phyloP scores from a whole-genome alignment of 495 filamentous ascomycete species.

The Chaetomium fimeti region DNA sequence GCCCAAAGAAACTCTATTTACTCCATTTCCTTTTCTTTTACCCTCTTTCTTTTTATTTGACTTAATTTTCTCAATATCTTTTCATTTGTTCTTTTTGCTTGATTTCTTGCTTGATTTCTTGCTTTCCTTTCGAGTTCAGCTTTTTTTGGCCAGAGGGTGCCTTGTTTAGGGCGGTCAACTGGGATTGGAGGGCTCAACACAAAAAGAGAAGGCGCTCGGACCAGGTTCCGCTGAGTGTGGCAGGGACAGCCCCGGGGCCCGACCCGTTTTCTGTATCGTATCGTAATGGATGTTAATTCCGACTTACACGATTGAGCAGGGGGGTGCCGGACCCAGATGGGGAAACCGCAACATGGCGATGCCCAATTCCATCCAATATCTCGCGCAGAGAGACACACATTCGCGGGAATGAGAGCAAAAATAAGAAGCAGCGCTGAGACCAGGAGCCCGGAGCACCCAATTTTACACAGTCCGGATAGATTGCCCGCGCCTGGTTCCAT shows the following conservation, averaged over 20 bases:
- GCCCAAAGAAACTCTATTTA: no score
- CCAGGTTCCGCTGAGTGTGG: background rate
- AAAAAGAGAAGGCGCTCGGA: slow-evolving; percentile 14
- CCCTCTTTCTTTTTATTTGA: no score
- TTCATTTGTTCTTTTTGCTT: no score
- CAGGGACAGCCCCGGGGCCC: background rate
- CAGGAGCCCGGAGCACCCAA: slow-evolving; percentile 29
- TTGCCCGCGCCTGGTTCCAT: slow-evolving; percentile 23
- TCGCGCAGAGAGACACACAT: slow-evolving; percentile 6
- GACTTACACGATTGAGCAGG: slow-evolving; percentile 16
- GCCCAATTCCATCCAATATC: slow-evolving; percentile 3
- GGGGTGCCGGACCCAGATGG: slow-evolving; percentile 24
- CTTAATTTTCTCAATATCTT: no score
- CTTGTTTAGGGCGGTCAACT: background rate
- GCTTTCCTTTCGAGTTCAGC: no score
- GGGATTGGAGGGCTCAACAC: slow-evolving; percentile 9
- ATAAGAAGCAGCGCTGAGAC: slow-evolving; percentile 1
- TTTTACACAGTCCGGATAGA: slow-evolving; percentile 30
- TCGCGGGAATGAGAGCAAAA: slow-evolving; percentile 13
- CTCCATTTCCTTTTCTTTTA: no score
- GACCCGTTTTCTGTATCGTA: slow-evolving; percentile 18
- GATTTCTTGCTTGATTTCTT: no score
- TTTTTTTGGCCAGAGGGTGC: no score
- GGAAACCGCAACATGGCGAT: slow-evolving; percentile 12
- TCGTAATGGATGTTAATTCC: background rate